Base-by-base conservation (phyloP, 169 alveolate genomes). In the Besnoitia besnoiti region DNA sequence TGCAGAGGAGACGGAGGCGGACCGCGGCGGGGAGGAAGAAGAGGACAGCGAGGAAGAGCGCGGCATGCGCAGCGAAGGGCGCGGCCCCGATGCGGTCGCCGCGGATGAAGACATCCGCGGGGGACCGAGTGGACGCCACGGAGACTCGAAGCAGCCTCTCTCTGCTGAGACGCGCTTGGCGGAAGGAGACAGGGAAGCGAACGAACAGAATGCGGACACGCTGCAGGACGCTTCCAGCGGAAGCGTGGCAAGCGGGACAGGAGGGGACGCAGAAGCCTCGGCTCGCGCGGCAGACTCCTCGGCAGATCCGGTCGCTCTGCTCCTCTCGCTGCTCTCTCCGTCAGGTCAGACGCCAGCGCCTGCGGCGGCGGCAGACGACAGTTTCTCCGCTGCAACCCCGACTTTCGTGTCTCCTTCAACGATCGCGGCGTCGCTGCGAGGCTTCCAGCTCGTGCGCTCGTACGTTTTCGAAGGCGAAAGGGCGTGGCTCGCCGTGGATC, bases 401-500 rank as follows among this genome's bases (percentile, higher is more conserved):
- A 55, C 33, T 27, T 37, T 37, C 39, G n/a, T 77, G 33, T 77
- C 87, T 19, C 87, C 87, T 30, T 21, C 87, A 39, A 7, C 87
- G 33, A 51, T 77, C 16, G 87, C 61, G 4, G 59, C 55, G 61
- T 19, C 87, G 33, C 21, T 77, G 59, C 87, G 87, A 39, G 87
- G 87, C 55, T 77, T 77, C 47, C 87, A 77, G 47, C 61, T 77
- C 12, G 87, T 77, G 10, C 87, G 87, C 7, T 77, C 87, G 5
- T 77, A 77, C 59, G 59, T 27, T 4, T 27, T 77, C 30, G 87
- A 77, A 24, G 87, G 87, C 33, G 59, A 77, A 37, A 19, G 40
- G 30, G 87, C 87, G 59, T 77, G 87, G 87, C 87, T 77, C 12
- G 87, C 87, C 19, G 87, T 77, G 40, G 87, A 77, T 40, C 55